Conservation (phyloP, 2,329 filamentous ascomycete species). For the Massarina eburnea region DNA sequence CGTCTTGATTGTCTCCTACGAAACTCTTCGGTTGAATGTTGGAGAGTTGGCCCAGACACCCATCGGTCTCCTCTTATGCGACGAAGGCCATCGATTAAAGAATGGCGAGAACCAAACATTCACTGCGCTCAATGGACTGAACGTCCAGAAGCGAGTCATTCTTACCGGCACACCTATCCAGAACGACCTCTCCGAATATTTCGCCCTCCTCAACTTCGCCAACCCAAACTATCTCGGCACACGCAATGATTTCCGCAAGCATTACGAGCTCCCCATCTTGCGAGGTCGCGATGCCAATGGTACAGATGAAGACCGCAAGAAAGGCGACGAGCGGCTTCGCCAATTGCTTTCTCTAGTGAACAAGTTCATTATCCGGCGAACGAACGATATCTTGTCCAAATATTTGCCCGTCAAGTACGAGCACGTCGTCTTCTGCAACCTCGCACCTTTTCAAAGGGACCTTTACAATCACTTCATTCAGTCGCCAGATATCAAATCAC, state of each 20-base stretch:
- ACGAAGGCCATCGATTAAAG: conserved; percentile 94
- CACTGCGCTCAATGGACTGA: conserved; percentile 82
- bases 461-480: conserved; percentile 97
- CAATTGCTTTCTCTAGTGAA: conserved; percentile 87
- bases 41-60: conserved; percentile 86
- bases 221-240: conserved; percentile 92
- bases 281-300: conserved; percentile 89
- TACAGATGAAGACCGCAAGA: conserved; percentile 76
- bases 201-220: conserved; percentile 91
- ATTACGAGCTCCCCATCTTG: conserved; percentile 89
- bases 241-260: conserved; percentile 87
- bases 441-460: conserved; percentile 88
- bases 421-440: conserved; percentile 96
- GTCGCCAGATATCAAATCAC: conserved; percentile 88
- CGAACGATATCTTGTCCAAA: conserved; percentile 97
- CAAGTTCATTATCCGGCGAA: conserved; percentile 96
- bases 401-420: conserved; percentile 98
- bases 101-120: conserved; percentile 97
- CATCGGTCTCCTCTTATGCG: conserved; percentile 90
- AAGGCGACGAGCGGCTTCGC: conserved; percentile 77
- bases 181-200: conserved; percentile 98
- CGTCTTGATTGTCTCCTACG: conserved; percentile 96
- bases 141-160: conserved; percentile 89
- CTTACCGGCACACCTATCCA: conserved; percentile 96
- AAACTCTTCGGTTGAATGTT: conserved; percentile 87